phyloP scores from a whole-genome alignment of 257 asterid genomes.

The Verbena officinalis region DNA sequence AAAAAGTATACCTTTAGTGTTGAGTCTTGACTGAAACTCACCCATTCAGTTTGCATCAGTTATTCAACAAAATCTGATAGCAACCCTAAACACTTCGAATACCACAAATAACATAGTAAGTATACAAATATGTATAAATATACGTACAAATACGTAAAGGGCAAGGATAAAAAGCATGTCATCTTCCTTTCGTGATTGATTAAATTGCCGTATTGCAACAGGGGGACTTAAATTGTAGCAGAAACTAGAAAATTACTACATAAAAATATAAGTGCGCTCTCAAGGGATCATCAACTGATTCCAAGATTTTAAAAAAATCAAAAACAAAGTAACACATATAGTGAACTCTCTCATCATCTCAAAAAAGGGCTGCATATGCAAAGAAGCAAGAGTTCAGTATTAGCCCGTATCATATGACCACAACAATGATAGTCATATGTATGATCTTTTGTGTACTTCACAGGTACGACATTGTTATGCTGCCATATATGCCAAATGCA shows the following conservation, averaged over 20 bases:
- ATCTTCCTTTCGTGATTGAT: not conserved
- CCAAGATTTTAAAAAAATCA: not conserved
- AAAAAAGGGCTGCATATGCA: slow-evolving; percentile 25
- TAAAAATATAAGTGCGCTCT: not conserved
- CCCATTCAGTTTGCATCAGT: too few species aligned
- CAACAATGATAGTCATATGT: slow-evolving; percentile 28
- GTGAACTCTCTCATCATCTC: slow-evolving; percentile 28
- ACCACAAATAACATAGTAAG: too few species aligned
- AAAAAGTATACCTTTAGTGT: too few species aligned
- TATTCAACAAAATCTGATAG: too few species aligned
- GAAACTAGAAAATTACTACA: slow-evolving; percentile 3
- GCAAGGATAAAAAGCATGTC: not conserved
- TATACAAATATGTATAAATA: too few species aligned
- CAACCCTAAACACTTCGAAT: not conserved
- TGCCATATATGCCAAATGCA: slow-evolving; percentile 22
- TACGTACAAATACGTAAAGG: not conserved
- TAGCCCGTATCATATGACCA: slow-evolving; percentile 20
- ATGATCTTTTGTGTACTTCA: slow-evolving; percentile 12
- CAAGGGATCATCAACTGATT: not conserved
- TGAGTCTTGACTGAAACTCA: too few species aligned
- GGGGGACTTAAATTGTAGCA: slow-evolving; percentile 3
- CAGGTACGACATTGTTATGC: slow-evolving; percentile 3
- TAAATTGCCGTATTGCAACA: not conserved
- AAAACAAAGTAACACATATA: slow-evolving; percentile 9
- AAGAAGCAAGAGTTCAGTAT: slow-evolving; percentile 21